Conservation (phyloP, 257 asterid species). For the Plantago major region DNA sequence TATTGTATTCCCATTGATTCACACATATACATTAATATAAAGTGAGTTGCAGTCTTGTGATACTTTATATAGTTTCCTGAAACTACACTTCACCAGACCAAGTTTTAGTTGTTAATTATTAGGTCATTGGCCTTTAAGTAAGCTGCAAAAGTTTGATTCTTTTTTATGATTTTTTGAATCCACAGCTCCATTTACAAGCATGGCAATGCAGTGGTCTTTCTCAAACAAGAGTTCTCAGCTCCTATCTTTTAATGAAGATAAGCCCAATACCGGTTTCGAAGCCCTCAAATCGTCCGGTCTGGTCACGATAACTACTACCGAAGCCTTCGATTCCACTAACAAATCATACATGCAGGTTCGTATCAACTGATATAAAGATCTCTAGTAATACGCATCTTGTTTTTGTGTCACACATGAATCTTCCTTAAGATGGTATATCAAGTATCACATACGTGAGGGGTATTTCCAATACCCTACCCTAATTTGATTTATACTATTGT, state of each 20-base stretch:
- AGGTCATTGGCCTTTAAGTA: conserved; percentile 14
- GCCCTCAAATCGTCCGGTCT: conserved; percentile 67
- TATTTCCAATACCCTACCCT: no score
- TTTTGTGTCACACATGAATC: no score
- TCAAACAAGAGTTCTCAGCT: conserved; percentile 39
- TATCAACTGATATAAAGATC: not conserved
- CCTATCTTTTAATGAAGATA: conserved; percentile 38
- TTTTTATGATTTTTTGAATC: conserved; percentile 18
- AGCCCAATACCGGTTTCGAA: conserved; percentile 55
- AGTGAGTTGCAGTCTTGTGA: conserved; percentile 10
- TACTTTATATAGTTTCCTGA: conserved; percentile 15
- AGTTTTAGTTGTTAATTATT: conserved; percentile 5
- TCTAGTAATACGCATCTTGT: not conserved
- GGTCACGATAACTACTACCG: conserved; percentile 55
- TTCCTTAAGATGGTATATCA: no score
- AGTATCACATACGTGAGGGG: no score
- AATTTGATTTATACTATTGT: not conserved
- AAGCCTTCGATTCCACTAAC: conserved; percentile 27
- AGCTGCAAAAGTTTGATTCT: not conserved
- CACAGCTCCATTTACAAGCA: conserved; percentile 47
- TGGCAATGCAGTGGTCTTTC: conserved; percentile 61
- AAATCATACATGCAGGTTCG: conserved; percentile 50
- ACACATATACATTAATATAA: conserved; percentile 7
- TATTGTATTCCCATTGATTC: conserved; percentile 6
- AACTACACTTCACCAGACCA: conserved; percentile 20